These are phyloP conservation scores for Vitis rotundifolia DNA, from an alignment of 164 flowering plant genomes.

Conservation along the genomic window DNA sequence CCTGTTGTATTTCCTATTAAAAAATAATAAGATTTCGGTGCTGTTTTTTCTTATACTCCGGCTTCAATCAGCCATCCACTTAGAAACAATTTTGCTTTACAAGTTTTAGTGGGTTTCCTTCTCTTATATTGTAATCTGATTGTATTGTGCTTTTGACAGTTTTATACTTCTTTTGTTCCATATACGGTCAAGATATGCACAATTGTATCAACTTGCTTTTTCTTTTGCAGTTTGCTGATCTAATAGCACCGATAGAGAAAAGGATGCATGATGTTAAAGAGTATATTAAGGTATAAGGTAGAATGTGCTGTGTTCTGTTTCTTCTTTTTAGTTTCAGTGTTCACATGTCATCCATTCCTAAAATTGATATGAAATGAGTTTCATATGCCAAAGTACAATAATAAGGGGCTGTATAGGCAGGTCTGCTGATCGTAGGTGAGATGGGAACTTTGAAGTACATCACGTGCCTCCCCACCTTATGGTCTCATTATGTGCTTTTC, in stretches of 20 bases:
- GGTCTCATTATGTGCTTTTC: background rate
- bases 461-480: background rate
- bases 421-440: background rate
- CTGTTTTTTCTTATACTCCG: too few species aligned
- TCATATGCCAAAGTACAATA: background rate
- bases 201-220: too few species aligned
- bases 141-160: too few species aligned
- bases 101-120: background rate
- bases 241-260: constrained; percentile 74
- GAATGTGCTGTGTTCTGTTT: background rate
- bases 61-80: background rate
- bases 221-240: constrained; percentile 58
- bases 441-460: background rate
- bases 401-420: background rate
- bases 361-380: background rate
- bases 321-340: background rate
- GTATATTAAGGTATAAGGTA: constrained; percentile 64
- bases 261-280: constrained; percentile 70
- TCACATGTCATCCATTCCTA: background rate
- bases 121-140: background rate
- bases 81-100: background rate
- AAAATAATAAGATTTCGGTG: too few species aligned
- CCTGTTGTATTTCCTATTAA: too few species aligned
- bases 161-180: too few species aligned
- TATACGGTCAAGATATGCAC: too few species aligned